A percentile compares a stretch with the other conserved stretches of the same genome.
These are phyloP conservation scores for Pichia kudriavzevii DNA, from an alignment of 1,139 yeast species.

Conservation along the genomic window DNA sequence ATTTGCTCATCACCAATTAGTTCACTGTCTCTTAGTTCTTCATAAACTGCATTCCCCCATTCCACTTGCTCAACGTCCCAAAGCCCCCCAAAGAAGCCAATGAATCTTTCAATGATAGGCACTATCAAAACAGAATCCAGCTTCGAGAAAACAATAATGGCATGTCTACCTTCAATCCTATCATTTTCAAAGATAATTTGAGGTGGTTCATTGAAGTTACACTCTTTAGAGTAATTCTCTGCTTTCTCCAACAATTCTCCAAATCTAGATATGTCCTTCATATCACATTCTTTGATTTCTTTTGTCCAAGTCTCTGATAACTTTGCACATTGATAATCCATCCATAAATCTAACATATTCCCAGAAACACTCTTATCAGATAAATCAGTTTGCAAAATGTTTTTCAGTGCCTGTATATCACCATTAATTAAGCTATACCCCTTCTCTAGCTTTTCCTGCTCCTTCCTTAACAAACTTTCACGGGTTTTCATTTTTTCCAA, in stretches of 20 bases:
- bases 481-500: no score
- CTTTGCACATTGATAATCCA: no score
- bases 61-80: conserved; percentile 31
- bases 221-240: no score
- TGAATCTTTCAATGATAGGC: conserved; percentile 22
- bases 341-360: no score
- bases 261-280: conserved; percentile 14
- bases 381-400: no score
- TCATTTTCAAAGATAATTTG: background rate
- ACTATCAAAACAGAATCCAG: conserved; percentile 32
- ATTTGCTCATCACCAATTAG: background rate
- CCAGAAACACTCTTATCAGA: no score
- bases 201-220: background rate
- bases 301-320: conserved; percentile 24
- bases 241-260: conserved; percentile 7
- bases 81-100: conserved; percentile 23
- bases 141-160: conserved; percentile 17
- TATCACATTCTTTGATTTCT: conserved; percentile 32
- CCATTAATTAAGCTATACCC: no score
- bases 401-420: no score
- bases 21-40: conserved; percentile 29
- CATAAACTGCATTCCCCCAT: conserved; percentile 28
- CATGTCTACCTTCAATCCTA: background rate
- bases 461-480: no score
- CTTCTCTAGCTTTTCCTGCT: no score